phyloP scores from a whole-genome alignment of 139 green algal genomes.

The Ostreobium quekettii region DNA sequence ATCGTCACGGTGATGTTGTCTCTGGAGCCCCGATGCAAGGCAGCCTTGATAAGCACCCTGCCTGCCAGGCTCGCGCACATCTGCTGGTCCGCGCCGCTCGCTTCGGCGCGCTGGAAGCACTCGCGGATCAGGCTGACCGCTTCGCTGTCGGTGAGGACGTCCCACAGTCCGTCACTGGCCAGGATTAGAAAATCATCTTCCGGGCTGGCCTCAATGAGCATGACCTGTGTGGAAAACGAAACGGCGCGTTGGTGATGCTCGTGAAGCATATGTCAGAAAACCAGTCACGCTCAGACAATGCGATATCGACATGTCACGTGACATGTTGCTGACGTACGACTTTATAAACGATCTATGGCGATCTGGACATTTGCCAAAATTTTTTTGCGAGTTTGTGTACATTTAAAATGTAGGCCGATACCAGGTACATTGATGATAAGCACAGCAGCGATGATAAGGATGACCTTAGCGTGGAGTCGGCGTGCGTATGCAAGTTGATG shows the following conservation, averaged over 20 bases:
- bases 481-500: too few relatives aligned
- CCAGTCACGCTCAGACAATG: too few relatives aligned
- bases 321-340: too few relatives aligned
- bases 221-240: slow-evolving; percentile 22
- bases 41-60: slow-evolving; percentile 32
- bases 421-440: neutral
- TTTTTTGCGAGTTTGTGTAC: too few relatives aligned
- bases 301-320: too few relatives aligned
- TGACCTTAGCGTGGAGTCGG: too few relatives aligned
- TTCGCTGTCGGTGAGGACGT: slow-evolving; percentile 39
- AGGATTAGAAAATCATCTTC: slow-evolving; percentile 52
- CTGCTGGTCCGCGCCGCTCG: neutral
- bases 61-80: slow-evolving; percentile 11
- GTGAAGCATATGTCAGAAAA: too few relatives aligned
- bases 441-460: too few relatives aligned
- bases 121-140: slow-evolving; percentile 5
- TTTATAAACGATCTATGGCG: too few relatives aligned
- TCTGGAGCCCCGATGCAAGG: slow-evolving; percentile 28
- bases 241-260: too few relatives aligned
- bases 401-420: neutral
- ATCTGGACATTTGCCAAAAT: too few relatives aligned
- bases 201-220: neutral
- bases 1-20: slow-evolving; percentile 44
- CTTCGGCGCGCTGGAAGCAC: slow-evolving; percentile 7
- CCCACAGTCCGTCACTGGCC: slow-evolving; percentile 44